Conservation (phyloP, 257 asterid genomes). For the Salvia rosmarinus region DNA sequence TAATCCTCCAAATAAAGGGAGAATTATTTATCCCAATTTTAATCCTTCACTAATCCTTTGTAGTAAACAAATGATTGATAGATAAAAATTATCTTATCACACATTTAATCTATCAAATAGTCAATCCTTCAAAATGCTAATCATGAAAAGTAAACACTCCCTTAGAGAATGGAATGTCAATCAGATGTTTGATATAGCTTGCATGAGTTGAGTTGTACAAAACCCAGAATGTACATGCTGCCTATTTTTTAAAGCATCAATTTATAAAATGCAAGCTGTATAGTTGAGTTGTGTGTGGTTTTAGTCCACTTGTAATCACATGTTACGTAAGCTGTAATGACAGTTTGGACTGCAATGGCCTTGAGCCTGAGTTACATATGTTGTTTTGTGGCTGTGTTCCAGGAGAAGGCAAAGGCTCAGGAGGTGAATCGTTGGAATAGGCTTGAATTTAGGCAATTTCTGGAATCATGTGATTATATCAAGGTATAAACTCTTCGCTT, state of each 20-base stretch:
- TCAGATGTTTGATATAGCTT: constrained; percentile 3
- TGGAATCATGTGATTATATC: constrained; percentile 81
- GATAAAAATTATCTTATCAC: no score
- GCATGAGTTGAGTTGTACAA: constrained; percentile 1
- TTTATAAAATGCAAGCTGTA: neutral
- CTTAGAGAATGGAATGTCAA: constrained; percentile 9
- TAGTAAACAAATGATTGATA: no score
- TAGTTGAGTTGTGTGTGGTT: neutral
- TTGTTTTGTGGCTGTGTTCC: constrained; percentile 34
- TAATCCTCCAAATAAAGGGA: no score
- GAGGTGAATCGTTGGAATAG: constrained; percentile 79
- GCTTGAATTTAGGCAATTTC: constrained; percentile 76
- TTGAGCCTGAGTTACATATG: constrained; percentile 28
- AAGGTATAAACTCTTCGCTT: constrained; percentile 54
- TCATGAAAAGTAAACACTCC: no score
- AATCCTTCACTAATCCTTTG: no score
- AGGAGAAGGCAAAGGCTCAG: constrained; percentile 94
- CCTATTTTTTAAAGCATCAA: neutral
- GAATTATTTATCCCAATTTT: no score
- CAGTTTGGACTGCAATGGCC: constrained; percentile 16
- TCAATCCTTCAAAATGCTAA: no score
- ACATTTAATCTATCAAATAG: no score
- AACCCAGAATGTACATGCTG: neutral
- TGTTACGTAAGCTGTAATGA: constrained; percentile 21
- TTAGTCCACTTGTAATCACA: constrained; percentile 1